These are phyloP conservation scores for Saksenaea oblongispora DNA, from an alignment of 371 early-diverging fungal species.

Conservation along the genomic window DNA sequence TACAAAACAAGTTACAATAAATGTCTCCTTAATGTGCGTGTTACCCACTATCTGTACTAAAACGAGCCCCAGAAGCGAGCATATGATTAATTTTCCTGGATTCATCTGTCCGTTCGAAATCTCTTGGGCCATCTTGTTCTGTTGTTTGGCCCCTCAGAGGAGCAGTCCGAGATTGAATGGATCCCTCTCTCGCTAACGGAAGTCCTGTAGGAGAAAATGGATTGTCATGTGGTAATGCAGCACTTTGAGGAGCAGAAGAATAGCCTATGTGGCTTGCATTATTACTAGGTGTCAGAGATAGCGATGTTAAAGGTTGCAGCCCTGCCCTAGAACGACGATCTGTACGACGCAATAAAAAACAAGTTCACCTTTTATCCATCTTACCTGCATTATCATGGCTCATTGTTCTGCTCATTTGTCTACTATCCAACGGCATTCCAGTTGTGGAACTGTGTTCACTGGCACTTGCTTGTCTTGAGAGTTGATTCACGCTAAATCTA, in stretches of 20 bases:
- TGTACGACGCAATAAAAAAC: too few species aligned
- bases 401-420: neutral
- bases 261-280: neutral
- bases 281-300: neutral
- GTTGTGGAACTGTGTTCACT: neutral
- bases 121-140: neutral
- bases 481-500: conserved; percentile 58
- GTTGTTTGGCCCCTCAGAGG: neutral
- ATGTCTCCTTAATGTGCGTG: neutral
- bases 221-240: neutral
- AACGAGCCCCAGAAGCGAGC: neutral
- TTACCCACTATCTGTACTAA: neutral
- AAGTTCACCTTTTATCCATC: neutral
- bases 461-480: neutral
- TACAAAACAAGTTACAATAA: neutral
- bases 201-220: neutral
- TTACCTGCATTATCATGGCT: conserved; percentile 16
- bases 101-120: neutral
- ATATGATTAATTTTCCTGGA: neutral
- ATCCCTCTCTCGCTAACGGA: neutral
- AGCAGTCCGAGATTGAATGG: neutral
- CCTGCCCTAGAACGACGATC: too few species aligned
- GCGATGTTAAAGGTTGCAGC: neutral
- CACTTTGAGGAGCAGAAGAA: neutral
- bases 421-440: conserved; percentile 4